Percentiles rank a stretch among this genome's conserved stretches.
These are phyloP conservation scores for Penicillium goetzii DNA, from an alignment of 495 filamentous ascomycete genomes.

Conservation along the genomic window DNA sequence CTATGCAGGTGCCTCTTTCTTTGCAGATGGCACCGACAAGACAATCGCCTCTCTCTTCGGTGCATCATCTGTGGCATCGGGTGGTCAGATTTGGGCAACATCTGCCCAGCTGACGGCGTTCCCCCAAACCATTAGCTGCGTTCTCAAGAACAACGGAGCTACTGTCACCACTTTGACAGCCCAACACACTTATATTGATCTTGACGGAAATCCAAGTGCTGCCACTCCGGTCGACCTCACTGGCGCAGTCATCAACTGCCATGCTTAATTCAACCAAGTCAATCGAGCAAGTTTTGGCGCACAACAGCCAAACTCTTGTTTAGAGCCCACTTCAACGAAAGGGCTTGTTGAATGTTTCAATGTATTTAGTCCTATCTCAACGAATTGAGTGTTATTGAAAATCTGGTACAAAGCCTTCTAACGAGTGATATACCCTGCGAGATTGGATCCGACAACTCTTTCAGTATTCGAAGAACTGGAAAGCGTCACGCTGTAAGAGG, in stretches of 20 bases:
- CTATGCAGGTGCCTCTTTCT: constrained; percentile 22
- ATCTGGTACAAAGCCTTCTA: not conserved
- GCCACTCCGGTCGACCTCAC: constrained; percentile 26
- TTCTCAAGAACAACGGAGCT: constrained; percentile 21
- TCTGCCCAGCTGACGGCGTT: constrained; percentile 28
- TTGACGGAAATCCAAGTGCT: constrained; percentile 28
- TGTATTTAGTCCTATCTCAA: not conserved
- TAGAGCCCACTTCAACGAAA: not conserved
- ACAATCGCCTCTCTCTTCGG: constrained; percentile 27
- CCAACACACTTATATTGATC: constrained; percentile 23
- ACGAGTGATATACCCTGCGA: not conserved
- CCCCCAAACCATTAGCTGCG: constrained; percentile 24
- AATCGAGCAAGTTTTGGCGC: not conserved
- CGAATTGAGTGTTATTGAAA: not conserved
- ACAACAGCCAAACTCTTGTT: not conserved
- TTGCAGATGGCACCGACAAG: constrained; percentile 18
- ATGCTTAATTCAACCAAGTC: constrained; percentile 19
- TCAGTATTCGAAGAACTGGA: too few relatives aligned
- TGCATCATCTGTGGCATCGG: constrained; percentile 23
- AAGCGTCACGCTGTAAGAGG: too few relatives aligned
- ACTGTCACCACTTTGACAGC: constrained; percentile 24
- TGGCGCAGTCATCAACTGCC: constrained; percentile 22
- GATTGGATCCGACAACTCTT: not conserved
- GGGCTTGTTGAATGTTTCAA: not conserved
- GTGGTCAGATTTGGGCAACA: constrained; percentile 25